A percentile compares a stretch with the other conserved stretches of the same genome.
Evolutionary conservation across 169 alveolate genomes (phyloP).

Genomic region (Babesia ovata): DNA sequence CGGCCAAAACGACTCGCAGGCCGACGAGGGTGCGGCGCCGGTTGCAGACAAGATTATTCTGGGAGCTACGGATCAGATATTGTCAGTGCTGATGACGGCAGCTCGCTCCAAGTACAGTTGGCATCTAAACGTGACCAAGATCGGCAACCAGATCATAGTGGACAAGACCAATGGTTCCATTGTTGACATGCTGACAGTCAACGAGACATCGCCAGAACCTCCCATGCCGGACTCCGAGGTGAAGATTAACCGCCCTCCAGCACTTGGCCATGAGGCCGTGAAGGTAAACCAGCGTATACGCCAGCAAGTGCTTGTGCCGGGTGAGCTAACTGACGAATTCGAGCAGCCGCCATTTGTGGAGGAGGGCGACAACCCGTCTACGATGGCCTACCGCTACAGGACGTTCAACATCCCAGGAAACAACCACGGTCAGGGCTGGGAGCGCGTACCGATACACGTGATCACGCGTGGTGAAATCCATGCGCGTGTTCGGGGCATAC

Average conservation of each 20-base stretch:
- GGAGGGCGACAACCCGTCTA: constrained; percentile 76
- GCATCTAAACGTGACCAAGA: constrained; percentile 85
- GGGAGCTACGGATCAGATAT: constrained; percentile 88
- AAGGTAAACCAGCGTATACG: constrained; percentile 85
- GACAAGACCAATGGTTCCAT: constrained; percentile 91
- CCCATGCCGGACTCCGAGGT: constrained; percentile 88
- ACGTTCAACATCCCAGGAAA: constrained; percentile 82
- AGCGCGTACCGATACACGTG: constrained; percentile 54
- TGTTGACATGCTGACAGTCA: constrained; percentile 87
- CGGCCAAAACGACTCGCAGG: constrained; percentile 28
- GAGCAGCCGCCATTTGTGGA: constrained; percentile 78
- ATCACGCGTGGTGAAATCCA: constrained; percentile 82
- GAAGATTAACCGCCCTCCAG: constrained; percentile 86
- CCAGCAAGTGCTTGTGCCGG: constrained; percentile 81
- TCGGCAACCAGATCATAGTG: constrained; percentile 83
- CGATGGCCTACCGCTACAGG: constrained; percentile 85
- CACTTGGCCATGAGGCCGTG: constrained; percentile 88
- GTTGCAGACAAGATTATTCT: constrained; percentile 71
- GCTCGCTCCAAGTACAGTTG: constrained; percentile 89
- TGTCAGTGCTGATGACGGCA: constrained; percentile 87
- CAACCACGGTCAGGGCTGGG: constrained; percentile 65
- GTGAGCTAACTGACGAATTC: constrained; percentile 71
- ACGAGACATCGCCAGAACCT: constrained; percentile 89
- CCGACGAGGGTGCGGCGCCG: constrained; percentile 29
- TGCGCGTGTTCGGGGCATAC: constrained; percentile 71